phyloP scores from a whole-genome alignment of 2,329 filamentous ascomycete genomes.

The Xylaria sp. region DNA sequence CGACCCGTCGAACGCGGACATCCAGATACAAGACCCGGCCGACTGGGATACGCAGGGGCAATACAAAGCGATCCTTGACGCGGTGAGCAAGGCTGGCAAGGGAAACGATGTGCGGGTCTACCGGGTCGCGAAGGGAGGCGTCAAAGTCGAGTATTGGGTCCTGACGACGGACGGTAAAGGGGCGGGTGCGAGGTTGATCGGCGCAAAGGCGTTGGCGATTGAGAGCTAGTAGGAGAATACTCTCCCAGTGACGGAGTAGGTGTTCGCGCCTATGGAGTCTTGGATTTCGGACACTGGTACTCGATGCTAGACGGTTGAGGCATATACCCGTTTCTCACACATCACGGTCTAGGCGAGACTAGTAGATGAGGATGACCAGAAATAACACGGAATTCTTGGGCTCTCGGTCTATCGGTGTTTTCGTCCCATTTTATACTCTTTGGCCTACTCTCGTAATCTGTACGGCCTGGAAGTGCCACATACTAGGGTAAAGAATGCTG shows the following conservation, averaged over 20 bases:
- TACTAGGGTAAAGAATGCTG: too few relatives aligned
- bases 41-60: conserved; percentile 79
- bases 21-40: conserved; percentile 73
- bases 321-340: conserved; percentile 7
- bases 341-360: not conserved
- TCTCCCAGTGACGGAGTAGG: not conserved
- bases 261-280: not conserved
- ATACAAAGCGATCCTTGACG: conserved; percentile 76
- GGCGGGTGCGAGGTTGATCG: conserved; percentile 70
- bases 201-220: conserved; percentile 80
- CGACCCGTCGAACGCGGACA: conserved; percentile 62
- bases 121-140: conserved; percentile 69
- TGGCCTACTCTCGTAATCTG: not conserved
- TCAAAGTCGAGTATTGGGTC: conserved; percentile 83
- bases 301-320: not conserved
- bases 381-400: not conserved
- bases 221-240: conserved; percentile 66
- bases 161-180: conserved; percentile 70
- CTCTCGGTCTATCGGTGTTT: not conserved
- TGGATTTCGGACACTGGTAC: not conserved
- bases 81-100: conserved; percentile 71
- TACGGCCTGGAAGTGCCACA: not conserved
- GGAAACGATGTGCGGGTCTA: conserved; percentile 81
- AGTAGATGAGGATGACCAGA: not conserved
- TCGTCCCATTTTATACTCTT: not conserved